These are phyloP conservation scores for Cardamine occulta DNA, from an alignment of 345 rosid species.

Conservation along the genomic window DNA sequence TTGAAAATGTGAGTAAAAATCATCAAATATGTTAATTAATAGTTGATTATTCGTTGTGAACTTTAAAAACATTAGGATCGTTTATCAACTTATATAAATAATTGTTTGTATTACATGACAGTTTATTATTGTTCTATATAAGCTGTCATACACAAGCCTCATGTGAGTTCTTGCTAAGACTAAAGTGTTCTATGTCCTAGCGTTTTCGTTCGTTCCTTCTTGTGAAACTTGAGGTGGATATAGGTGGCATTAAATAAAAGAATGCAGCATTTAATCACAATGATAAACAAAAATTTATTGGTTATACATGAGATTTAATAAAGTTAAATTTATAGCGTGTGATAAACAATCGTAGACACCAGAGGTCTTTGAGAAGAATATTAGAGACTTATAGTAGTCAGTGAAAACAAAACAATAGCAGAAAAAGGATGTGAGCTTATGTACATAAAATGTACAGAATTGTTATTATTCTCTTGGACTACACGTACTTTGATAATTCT, in stretches of 20 bases:
- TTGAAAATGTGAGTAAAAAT: not conserved
- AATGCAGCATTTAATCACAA: not conserved
- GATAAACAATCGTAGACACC: not conserved
- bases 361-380: not conserved
- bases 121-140: not conserved
- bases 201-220: constrained; percentile 26
- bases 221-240: constrained; percentile 43
- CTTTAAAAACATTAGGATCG: not conserved
- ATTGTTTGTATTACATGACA: not conserved
- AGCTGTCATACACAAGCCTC: constrained; percentile 38
- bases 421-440: constrained; percentile 8
- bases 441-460: not conserved
- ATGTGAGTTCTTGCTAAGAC: constrained; percentile 31
- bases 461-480: not conserved
- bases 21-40: not conserved
- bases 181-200: constrained; percentile 31
- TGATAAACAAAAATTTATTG: not conserved
- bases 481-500: not conserved
- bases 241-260: constrained; percentile 26
- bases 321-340: not conserved
- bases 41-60: not conserved
- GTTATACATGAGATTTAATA: not conserved
- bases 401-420: not conserved
- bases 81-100: not conserved
- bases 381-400: not conserved